Conservation (phyloP, 768 basidiomycete species). For the Punctularia strigosozonata region DNA sequence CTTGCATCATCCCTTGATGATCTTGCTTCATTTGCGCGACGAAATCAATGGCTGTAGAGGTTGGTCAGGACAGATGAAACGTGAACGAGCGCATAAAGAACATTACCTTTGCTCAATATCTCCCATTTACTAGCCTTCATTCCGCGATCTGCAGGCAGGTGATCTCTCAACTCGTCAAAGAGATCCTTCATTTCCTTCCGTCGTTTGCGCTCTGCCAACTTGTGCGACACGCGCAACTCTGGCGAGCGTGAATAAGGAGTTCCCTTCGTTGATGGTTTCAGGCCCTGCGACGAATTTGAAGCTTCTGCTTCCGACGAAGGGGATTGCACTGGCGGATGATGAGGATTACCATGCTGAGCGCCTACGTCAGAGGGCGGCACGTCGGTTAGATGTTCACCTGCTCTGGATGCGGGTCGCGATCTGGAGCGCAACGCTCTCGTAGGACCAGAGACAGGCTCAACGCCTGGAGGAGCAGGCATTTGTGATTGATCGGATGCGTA, state of each 20-base stretch:
- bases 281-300: too few species aligned
- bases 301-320: too few species aligned
- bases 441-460: slow-evolving; percentile 20
- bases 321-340: too few species aligned
- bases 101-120: slow-evolving; percentile 87
- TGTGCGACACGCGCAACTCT: slow-evolving; percentile 90
- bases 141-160: slow-evolving; percentile 82
- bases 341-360: slow-evolving; percentile 5
- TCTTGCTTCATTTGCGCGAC: slow-evolving; percentile 66
- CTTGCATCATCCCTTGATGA: slow-evolving; percentile 66
- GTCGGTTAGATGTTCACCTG: slow-evolving; percentile 28
- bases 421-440: slow-evolving; percentile 47
- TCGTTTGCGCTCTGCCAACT: slow-evolving; percentile 92
- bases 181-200: slow-evolving; percentile 99
- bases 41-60: slow-evolving; percentile 70
- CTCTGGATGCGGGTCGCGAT: slow-evolving; percentile 62
- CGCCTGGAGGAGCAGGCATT: slow-evolving; percentile 11
- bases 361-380: slow-evolving; percentile 16
- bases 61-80: background rate
- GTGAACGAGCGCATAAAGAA: background rate
- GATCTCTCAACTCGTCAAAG: slow-evolving; percentile 92
- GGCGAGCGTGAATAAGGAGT: slow-evolving; percentile 94
- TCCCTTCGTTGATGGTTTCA: slow-evolving; percentile 13
- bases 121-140: slow-evolving; percentile 99
- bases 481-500: too few species aligned